Base-by-base conservation (phyloP, 2,329 filamentous ascomycete species). In the Colletotrichum aenigma region DNA sequence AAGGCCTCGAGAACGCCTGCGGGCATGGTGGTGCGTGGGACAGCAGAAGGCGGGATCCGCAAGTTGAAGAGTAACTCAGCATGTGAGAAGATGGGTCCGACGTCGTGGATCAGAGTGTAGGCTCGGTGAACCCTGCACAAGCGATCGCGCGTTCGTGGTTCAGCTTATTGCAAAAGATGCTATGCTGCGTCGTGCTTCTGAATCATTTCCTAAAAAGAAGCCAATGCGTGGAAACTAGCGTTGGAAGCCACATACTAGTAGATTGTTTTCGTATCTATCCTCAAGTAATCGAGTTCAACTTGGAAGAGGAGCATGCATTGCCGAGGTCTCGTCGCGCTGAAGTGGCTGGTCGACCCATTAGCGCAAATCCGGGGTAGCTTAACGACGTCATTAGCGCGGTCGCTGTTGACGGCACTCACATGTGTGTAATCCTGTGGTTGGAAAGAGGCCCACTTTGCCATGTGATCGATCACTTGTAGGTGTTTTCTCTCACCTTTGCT, bases 1-100 rank as follows among this genome's bases (percentile, higher is more conserved):
- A 98, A 87, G 38, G 95, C 94, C 66, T 94, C 94, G 6, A 97
- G 89, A 81, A 87, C 75, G 78, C 77, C 83, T 83, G 83, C 68
- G 68, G 73, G 71, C 30, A 70, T 36, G 65, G 66, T 72, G 24
- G 15, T 18, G 43, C n/a, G 43, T 52, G 43, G 43, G 12, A 52
- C 43, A 52, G n/a, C 43, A 52, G 43, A 24, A 43, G 43, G n/a
- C 43, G 18, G 38, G 38, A 43, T 43, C 38, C 18, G 43, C 43
- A 52, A n/a, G 38, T 10, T 4, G n/a, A 13, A n/a, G 43, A 52
- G 43, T 52, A 13, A n/a, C 6, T 52, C 43, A 24, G 43, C 43
- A 21, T 52, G 43, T 24, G n/a, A 24, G 10, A 52, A 21, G 16
- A 52, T 13, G 43, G 21, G 43, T 52, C 43, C 15, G 24, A 28